Conservation (phyloP, 306 rosid species). For the Parietaria judaica region DNA sequence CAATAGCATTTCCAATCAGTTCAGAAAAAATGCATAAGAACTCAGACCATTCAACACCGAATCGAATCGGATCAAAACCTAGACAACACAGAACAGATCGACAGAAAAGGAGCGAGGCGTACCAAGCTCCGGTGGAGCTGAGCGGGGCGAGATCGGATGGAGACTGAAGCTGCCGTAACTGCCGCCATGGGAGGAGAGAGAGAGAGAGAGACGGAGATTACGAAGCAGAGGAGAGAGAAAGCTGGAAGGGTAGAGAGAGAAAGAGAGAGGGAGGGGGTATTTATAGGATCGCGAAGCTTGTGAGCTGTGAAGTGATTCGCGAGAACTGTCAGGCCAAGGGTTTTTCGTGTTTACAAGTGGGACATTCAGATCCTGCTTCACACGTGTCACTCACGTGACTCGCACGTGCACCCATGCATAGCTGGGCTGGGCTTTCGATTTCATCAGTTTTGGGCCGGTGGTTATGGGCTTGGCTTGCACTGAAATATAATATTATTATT, state of each 20-base stretch:
- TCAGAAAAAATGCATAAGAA: too few species aligned
- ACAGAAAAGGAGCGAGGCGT: conserved; percentile 4
- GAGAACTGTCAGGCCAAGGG: background rate
- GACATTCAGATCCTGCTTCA: background rate
- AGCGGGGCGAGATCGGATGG: conserved; percentile 25
- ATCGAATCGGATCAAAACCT: background rate
- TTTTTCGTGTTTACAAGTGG: conserved; percentile 1
- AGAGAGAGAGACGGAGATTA: conserved; percentile 17
- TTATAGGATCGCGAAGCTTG: conserved; percentile 3
- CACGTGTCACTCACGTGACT: background rate
- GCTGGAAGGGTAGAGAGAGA: conserved; percentile 3
- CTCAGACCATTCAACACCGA: too few species aligned
- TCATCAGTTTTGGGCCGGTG: too few species aligned
- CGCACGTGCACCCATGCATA: background rate
- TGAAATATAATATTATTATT: too few species aligned
- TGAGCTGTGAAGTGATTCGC: too few species aligned
- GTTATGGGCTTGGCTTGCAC: too few species aligned
- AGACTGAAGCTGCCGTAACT: conserved; percentile 26
- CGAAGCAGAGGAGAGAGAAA: conserved; percentile 10
- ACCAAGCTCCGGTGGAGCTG: conserved; percentile 24
- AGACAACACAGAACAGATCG: background rate
- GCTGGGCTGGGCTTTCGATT: too few species aligned
- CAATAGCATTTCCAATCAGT: too few species aligned
- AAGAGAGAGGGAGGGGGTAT: conserved; percentile 15
- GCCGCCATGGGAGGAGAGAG: conserved; percentile 20